Conservation (phyloP, 305 asterid genomes). For the Plantago coronopus region DNA sequence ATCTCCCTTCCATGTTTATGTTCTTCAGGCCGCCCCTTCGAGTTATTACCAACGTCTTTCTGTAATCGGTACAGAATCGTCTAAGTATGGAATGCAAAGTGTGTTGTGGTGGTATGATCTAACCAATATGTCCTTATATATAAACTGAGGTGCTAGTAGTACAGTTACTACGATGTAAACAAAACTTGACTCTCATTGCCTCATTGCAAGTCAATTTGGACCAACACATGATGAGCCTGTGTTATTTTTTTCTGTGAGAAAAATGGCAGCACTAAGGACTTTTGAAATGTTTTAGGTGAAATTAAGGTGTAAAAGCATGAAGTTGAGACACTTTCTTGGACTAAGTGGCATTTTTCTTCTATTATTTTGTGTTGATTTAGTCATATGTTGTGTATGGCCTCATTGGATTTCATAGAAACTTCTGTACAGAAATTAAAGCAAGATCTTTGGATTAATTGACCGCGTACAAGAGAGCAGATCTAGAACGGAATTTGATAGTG, state of each 20-base stretch:
- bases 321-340: not conserved
- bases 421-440: not conserved
- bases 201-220: not conserved
- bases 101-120: constrained; percentile 16
- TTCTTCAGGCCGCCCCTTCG: constrained; percentile 45
- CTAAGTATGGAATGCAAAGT: not conserved
- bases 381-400: not conserved
- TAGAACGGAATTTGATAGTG: not conserved
- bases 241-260: not conserved
- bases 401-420: not conserved
- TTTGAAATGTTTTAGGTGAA: not conserved
- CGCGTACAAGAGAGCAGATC: not conserved
- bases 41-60: not conserved
- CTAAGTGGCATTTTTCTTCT: not conserved
- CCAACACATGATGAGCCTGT: not conserved
- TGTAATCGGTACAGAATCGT: not conserved
- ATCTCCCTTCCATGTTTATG: constrained; percentile 38
- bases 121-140: constrained; percentile 14
- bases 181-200: not conserved
- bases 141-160: constrained; percentile 10
- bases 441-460: not conserved
- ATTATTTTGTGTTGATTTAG: constrained; percentile 5
- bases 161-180: not conserved
- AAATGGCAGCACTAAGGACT: not conserved
- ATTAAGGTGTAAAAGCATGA: constrained; percentile 12